These are phyloP conservation scores for Suillus alpinus DNA, from an alignment of 768 basidiomycete genomes.

Conservation along the genomic window DNA sequence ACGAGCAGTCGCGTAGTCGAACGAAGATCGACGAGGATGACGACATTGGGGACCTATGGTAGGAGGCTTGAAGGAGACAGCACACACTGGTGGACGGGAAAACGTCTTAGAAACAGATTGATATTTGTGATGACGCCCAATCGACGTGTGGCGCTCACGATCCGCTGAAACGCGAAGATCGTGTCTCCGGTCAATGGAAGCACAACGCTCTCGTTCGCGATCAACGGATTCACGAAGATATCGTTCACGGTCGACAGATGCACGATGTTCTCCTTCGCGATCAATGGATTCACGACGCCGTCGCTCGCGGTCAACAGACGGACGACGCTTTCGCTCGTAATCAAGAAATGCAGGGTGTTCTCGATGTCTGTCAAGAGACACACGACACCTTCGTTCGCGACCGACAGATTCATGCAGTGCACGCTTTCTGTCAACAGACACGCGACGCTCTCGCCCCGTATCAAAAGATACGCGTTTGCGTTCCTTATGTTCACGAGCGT, in stretches of 20 bases:
- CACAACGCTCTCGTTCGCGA: neutral
- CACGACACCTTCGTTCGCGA: neutral
- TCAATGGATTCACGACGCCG: neutral
- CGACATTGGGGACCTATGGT: neutral
- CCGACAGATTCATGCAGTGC: slow-evolving; percentile 1
- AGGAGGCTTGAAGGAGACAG: slow-evolving; percentile 2
- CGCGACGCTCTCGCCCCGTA: neutral
- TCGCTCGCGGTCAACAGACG: neutral
- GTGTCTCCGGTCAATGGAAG: neutral
- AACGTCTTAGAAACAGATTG: neutral
- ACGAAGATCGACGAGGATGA: neutral
- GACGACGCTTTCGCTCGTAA: neutral
- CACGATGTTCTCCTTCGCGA: neutral
- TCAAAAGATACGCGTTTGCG: neutral
- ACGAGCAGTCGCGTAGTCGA: neutral
- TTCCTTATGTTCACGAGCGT: neutral
- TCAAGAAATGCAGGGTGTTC: slow-evolving; percentile 1
- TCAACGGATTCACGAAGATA: neutral
- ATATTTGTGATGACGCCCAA: neutral
- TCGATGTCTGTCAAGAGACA: neutral
- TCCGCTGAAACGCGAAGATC: neutral
- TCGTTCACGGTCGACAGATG: neutral
- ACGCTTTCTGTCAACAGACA: neutral
- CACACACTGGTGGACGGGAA: neutral
- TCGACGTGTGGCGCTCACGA: neutral